Percentiles rank a stretch among this genome's conserved stretches.
Conservation (phyloP, 2,329 filamentous ascomycete species). For the Torrubiella hemipterigena region DNA sequence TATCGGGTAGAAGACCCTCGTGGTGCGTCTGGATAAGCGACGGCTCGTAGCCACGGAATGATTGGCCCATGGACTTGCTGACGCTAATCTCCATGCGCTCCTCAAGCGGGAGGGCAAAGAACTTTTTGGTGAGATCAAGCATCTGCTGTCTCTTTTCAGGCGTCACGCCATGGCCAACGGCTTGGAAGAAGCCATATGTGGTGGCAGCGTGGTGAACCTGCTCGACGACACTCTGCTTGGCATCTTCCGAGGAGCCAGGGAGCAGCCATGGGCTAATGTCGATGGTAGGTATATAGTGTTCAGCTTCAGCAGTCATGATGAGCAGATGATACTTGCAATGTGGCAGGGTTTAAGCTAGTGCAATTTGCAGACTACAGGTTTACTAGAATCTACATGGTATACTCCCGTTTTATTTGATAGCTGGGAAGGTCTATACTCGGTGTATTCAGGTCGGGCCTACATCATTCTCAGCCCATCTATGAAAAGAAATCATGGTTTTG, state of each 20-base stretch:
- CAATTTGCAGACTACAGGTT: too few relatives aligned
- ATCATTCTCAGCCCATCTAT: too few relatives aligned
- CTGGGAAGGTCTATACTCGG: too few relatives aligned
- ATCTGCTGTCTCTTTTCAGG: constrained; percentile 9
- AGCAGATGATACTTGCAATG: too few relatives aligned
- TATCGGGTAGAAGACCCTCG: constrained; percentile 15
- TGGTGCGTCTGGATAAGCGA: constrained; percentile 16
- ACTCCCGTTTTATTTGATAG: too few relatives aligned
- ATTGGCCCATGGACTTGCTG: constrained; percentile 14
- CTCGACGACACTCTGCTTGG: constrained; percentile 12
- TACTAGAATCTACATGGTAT: too few relatives aligned
- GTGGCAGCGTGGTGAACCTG: constrained; percentile 14
- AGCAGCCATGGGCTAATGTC: constrained; percentile 14
- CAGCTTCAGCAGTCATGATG: neutral
- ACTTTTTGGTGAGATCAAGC: constrained; percentile 12
- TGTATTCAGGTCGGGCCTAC: too few relatives aligned
- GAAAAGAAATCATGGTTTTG: too few relatives aligned
- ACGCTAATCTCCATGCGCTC: constrained; percentile 15
- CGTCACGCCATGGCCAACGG: constrained; percentile 16
- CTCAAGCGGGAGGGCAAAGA: constrained; percentile 14
- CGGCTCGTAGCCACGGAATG: constrained; percentile 16
- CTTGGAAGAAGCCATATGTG: constrained; percentile 19
- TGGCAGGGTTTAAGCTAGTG: too few relatives aligned
- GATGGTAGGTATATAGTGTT: constrained; percentile 13
- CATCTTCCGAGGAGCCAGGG: constrained; percentile 9